These are phyloP conservation scores for Lagerstroemia speciosa DNA, from an alignment of 345 rosid genomes.

Conservation along the genomic window DNA sequence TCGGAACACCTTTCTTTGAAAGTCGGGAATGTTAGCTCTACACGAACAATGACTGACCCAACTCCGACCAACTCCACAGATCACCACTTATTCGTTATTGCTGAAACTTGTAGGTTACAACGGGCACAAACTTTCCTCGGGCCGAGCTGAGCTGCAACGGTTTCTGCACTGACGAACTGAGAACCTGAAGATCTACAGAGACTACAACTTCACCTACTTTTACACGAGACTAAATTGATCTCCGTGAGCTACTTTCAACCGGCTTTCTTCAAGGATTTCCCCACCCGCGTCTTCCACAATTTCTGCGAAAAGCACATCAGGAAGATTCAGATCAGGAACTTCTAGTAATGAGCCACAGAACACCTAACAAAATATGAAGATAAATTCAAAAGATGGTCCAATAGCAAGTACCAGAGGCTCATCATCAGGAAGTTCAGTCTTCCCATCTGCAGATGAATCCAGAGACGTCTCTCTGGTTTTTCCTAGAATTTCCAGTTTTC, in stretches of 20 bases:
- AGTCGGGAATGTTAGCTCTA: not conserved
- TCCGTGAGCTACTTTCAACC: slow-evolving; percentile 6
- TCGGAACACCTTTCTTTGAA: not conserved
- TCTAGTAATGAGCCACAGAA: not conserved
- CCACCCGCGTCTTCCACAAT: slow-evolving; percentile 16
- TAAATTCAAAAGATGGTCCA: slow-evolving; percentile 8
- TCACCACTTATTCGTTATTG: not conserved
- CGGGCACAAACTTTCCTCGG: not conserved
- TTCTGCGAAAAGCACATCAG: slow-evolving; percentile 40
- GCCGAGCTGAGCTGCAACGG: not conserved
- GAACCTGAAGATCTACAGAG: not conserved
- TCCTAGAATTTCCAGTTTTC: slow-evolving; percentile 16
- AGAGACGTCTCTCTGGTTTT: slow-evolving; percentile 15
- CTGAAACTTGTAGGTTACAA: not conserved
- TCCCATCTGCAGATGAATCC: slow-evolving; percentile 19
- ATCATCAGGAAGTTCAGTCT: slow-evolving; percentile 61
- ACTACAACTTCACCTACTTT: slow-evolving; percentile 5
- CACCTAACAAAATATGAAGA: not conserved
- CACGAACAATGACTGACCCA: not conserved
- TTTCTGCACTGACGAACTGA: not conserved
- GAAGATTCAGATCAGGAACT: not conserved
- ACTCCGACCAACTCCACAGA: not conserved
- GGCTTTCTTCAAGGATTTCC: slow-evolving; percentile 11
- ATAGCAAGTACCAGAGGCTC: slow-evolving; percentile 75
- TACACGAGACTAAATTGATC: slow-evolving; percentile 1